phyloP scores from a whole-genome alignment of 805 yeast genomes.

The Alloascoidea hylecoeti region DNA sequence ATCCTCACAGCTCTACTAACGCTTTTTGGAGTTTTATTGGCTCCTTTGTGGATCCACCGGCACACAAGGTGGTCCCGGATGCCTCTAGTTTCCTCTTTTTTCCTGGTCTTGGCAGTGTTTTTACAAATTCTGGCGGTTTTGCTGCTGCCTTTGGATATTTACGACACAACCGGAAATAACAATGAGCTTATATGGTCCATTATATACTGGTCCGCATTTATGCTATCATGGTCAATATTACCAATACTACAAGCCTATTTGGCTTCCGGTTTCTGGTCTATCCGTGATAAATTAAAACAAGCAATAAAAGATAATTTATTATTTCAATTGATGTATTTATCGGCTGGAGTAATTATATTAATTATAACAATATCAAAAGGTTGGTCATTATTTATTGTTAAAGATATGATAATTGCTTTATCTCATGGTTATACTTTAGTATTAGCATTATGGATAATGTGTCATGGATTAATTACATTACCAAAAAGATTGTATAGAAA shows the following conservation, averaged over 20 bases:
- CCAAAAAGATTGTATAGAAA: slow-evolving; percentile 34
- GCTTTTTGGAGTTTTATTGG: too few relatives aligned
- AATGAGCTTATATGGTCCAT: slow-evolving; percentile 46
- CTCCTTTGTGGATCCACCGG: too few relatives aligned
- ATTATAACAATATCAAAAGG: slow-evolving; percentile 50
- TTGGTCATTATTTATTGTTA: slow-evolving; percentile 37
- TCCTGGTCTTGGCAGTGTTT: slow-evolving; percentile 45
- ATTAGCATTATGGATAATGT: slow-evolving; percentile 71
- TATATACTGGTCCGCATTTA: slow-evolving; percentile 70
- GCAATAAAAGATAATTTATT: slow-evolving; percentile 41
- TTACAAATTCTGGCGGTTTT: slow-evolving; percentile 66
- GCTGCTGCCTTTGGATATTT: slow-evolving; percentile 52
- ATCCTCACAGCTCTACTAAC: too few relatives aligned
- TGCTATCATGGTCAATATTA: slow-evolving; percentile 63
- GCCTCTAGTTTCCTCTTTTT: too few relatives aligned
- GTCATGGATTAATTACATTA: slow-evolving; percentile 60
- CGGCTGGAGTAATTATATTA: slow-evolving; percentile 35
- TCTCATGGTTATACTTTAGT: slow-evolving; percentile 67
- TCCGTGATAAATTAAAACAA: slow-evolving; percentile 31
- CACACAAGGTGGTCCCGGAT: too few relatives aligned
- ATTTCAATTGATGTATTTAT: slow-evolving; percentile 45
- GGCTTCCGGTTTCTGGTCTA: slow-evolving; percentile 50
- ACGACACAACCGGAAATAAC: slow-evolving; percentile 24
- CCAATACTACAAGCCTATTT: slow-evolving; percentile 66
- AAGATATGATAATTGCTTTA: slow-evolving; percentile 55